phyloP scores from a whole-genome alignment of 768 basidiomycete genomes.

The Paxillus involutus region DNA sequence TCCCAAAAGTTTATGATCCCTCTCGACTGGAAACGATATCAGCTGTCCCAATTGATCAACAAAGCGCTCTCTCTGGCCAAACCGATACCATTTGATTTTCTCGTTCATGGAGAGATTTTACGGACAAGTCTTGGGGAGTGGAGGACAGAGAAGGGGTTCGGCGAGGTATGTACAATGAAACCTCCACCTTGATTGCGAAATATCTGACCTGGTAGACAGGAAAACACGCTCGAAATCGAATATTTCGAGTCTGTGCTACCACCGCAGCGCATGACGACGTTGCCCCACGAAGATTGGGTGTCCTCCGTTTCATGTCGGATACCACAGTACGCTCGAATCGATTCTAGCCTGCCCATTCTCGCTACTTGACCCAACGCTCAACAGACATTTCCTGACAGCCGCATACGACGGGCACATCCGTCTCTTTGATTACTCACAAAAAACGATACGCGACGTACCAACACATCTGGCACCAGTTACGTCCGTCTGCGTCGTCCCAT shows the following conservation, averaged over 20 bases:
- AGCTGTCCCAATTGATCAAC: constrained; percentile 95
- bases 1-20: constrained; percentile 94
- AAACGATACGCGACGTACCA: constrained; percentile 45
- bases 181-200: background rate
- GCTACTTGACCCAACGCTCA: background rate
- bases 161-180: constrained; percentile 48
- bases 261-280: constrained; percentile 73
- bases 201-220: constrained; percentile 41
- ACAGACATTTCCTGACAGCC: constrained; percentile 69
- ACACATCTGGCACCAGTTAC: constrained; percentile 70
- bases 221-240: constrained; percentile 90
- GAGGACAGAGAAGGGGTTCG: constrained; percentile 68
- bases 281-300: constrained; percentile 94
- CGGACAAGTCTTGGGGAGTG: too few relatives aligned
- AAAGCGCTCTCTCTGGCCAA: constrained; percentile 77
- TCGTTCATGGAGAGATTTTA: constrained; percentile 72
- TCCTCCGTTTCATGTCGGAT: constrained; percentile 70
- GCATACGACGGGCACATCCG: constrained; percentile 83
- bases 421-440: constrained; percentile 69
- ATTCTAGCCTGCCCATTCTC: background rate
- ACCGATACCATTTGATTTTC: constrained; percentile 84
- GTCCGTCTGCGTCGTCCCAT: constrained; percentile 56
- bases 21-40: constrained; percentile 87
- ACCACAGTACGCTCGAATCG: constrained; percentile 15
- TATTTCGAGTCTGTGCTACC: constrained; percentile 89